phyloP scores from a whole-genome alignment of 1,139 yeast species.

The Arxiozyma slooffiae region DNA sequence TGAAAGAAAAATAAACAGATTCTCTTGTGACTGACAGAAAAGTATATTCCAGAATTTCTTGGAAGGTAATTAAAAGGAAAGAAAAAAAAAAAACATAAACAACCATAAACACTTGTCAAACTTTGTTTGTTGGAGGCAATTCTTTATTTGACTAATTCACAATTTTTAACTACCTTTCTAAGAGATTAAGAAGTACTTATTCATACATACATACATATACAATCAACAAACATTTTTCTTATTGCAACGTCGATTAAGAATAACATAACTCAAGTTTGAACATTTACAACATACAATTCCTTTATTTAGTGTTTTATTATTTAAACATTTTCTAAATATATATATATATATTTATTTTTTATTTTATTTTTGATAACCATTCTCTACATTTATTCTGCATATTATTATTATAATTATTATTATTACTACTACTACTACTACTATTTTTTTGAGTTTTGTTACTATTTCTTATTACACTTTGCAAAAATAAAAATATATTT shows the following conservation, averaged over 20 bases:
- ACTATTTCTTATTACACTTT: not conserved
- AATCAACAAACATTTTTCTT: not conserved
- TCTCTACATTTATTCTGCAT: not conserved
- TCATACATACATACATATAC: not conserved
- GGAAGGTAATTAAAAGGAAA: not conserved
- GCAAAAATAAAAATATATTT: not conserved
- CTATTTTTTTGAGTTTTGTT: not conserved
- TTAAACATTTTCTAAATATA: too few relatives aligned
- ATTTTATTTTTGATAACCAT: too few relatives aligned
- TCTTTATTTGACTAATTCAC: not conserved
- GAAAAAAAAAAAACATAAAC: not conserved
- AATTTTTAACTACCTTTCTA: too few relatives aligned
- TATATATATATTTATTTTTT: too few relatives aligned
- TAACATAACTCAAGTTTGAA: not conserved
- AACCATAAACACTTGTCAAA: not conserved
- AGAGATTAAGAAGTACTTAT: too few relatives aligned
- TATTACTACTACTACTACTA: too few relatives aligned
- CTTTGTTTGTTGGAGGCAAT: not conserved
- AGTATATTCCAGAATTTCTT: not conserved
- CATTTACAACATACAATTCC: not conserved
- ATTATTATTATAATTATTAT: too few relatives aligned
- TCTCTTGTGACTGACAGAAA: not conserved
- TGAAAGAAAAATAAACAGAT: not conserved
- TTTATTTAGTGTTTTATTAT: not conserved
- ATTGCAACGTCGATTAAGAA: not conserved